Base-by-base conservation (phyloP, 768 basidiomycete genomes). In the Xerocomellus amylosporus region DNA sequence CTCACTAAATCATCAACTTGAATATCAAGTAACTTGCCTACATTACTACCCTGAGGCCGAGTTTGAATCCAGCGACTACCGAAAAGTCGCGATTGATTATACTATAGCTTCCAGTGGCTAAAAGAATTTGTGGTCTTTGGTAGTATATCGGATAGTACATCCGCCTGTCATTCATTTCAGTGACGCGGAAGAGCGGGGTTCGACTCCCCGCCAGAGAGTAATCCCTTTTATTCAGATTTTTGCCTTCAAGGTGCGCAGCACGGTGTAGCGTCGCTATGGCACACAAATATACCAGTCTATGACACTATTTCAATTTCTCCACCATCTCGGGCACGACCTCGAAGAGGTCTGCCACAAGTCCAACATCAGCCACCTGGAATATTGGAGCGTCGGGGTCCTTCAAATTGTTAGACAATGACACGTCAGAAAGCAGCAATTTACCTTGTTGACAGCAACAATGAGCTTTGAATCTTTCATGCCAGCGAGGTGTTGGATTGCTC, bases 391-490 rank as follows among this genome's bases (percentile, higher is more conserved):
- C 97, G 39, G 93, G 81, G 68, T 98, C 96, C 92, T 95, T 62
- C 19, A 59, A 50, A 55, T 53, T 20, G 54, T 67, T n/a, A 68
- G 53, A 49, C 48, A 46, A 15, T 2, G 43, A 36, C 24, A 17
- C 19, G 8, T 40, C 26, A 43, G 17, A 50, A 22, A 22, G 19
- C 53, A 33, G 45, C 3, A 22, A 53, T 28, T 49, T 58, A 85
- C 94, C 84, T 99, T 99, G 78, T 99, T 99, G 58, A 99, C 81
- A 5, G 97, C 97, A 31, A 97, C 96, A 57, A 99, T 99, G 59
- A 98, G 78, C 76, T 98, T 99, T 12, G 92, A 94, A 65, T 98
- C 97, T 71, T 99, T 99, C 97, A 98, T 99, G 9, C 97, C 97
- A 20, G 97, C 97, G 51, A 98, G 77, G 76, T 99, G 97, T 74